Evolutionary conservation across 805 yeast species (phyloP).

Genomic region (Metschnikowia lachancei): DNA sequence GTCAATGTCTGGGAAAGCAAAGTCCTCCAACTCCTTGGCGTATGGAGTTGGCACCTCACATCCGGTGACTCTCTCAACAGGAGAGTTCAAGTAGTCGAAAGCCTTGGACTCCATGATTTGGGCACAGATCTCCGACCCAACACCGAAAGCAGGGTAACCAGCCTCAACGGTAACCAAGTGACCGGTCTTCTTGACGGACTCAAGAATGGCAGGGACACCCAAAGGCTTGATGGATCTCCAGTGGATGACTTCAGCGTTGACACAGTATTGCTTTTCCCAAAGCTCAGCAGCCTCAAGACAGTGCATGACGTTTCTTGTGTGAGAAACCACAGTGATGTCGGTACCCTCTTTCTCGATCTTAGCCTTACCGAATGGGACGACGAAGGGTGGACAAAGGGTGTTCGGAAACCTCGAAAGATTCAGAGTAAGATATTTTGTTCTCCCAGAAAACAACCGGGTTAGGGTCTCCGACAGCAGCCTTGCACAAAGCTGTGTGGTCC

Average conservation of each 20-base stretch:
- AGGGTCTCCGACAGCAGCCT: slow-evolving; percentile 98
- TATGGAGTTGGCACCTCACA: slow-evolving; percentile 99
- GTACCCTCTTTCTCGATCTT: slow-evolving; percentile 92
- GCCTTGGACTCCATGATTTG: slow-evolving; percentile 98
- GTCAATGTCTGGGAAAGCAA: slow-evolving; percentile 97
- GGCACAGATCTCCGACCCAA: slow-evolving; percentile 97
- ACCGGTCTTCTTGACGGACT: slow-evolving; percentile 92
- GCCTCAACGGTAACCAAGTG: slow-evolving; percentile 95
- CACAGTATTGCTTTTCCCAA: slow-evolving; percentile 80
- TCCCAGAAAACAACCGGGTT: slow-evolving; percentile 95
- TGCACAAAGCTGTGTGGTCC: slow-evolving; percentile 92
- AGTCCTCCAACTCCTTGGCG: slow-evolving; percentile 92
- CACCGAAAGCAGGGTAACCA: slow-evolving; percentile 97
- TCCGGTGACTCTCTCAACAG: slow-evolving; percentile 97
- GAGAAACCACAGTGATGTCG: slow-evolving; percentile 85
- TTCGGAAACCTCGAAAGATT: slow-evolving; percentile 82
- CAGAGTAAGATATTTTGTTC: slow-evolving; percentile 93
- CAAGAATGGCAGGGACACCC: slow-evolving; percentile 81
- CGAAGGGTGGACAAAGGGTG: slow-evolving; percentile 81
- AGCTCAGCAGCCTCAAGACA: slow-evolving; percentile 87
- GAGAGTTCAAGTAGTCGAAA: slow-evolving; percentile 96
- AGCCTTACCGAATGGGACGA: slow-evolving; percentile 92
- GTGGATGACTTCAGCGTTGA: slow-evolving; percentile 90
- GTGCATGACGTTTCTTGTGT: slow-evolving; percentile 85
- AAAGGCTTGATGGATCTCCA: slow-evolving; percentile 96